A percentile compares a stretch with the other conserved stretches of the same genome.
Evolutionary conservation across 768 basidiomycete genomes (phyloP).

Genomic region (Amanita molliuscula): DNA sequence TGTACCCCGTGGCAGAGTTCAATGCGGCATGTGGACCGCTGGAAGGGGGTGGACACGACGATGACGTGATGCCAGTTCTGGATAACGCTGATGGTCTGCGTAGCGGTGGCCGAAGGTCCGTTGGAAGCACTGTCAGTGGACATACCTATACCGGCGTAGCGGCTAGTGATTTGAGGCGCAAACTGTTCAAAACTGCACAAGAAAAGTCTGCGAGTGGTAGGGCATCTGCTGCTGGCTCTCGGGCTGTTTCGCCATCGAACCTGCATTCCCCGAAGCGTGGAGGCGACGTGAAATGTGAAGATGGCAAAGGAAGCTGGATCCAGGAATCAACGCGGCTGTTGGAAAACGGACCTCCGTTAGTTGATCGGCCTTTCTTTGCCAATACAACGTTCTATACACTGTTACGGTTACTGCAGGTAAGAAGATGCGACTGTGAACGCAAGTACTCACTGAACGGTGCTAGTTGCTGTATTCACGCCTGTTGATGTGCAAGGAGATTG

Average conservation of each 20-base stretch:
- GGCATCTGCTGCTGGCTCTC: slow-evolving; percentile 28
- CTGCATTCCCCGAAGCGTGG: slow-evolving; percentile 19
- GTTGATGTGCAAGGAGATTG: slow-evolving; percentile 74
- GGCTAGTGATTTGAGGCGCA: slow-evolving; percentile 66
- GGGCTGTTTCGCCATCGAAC: slow-evolving; percentile 29
- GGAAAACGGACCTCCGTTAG: slow-evolving; percentile 14
- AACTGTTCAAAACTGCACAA: slow-evolving; percentile 66
- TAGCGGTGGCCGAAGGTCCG: slow-evolving; percentile 35
- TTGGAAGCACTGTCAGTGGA: slow-evolving; percentile 25
- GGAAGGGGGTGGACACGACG: slow-evolving; percentile 32
- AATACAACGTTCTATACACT: slow-evolving; percentile 92
- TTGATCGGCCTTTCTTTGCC: slow-evolving; percentile 64
- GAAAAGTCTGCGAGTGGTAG: slow-evolving; percentile 33
- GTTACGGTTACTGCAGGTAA: slow-evolving; percentile 79
- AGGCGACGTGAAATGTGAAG: slow-evolving; percentile 18
- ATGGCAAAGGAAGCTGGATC: slow-evolving; percentile 49
- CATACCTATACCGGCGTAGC: slow-evolving; percentile 35
- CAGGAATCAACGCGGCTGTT: slow-evolving; percentile 28
- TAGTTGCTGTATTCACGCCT: slow-evolving; percentile 88
- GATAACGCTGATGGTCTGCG: slow-evolving; percentile 22
- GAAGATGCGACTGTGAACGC: slow-evolving; percentile 2
- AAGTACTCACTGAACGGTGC: not conserved
- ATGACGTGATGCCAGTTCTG: slow-evolving; percentile 24
- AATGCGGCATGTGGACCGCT: slow-evolving; percentile 51
- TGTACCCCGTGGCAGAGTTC: slow-evolving; percentile 56